phyloP scores from a whole-genome alignment of 2,329 filamentous ascomycete species.

The Monilinia polystroma region DNA sequence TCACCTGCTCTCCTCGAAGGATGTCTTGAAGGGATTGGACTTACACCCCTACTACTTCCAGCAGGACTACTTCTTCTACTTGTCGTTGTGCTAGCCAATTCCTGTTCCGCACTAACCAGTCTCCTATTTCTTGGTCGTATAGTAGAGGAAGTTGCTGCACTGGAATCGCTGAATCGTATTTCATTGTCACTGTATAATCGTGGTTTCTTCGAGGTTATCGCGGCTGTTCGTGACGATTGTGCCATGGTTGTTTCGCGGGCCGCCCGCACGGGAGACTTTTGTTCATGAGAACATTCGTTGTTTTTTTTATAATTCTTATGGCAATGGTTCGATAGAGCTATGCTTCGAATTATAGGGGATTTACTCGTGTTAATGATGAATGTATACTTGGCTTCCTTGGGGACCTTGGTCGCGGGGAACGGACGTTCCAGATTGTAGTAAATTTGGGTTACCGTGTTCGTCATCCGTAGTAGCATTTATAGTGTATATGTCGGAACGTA shows the following conservation, averaged over 20 bases:
- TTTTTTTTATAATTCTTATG: slow-evolving; percentile 9
- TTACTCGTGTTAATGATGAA: slow-evolving; percentile 11
- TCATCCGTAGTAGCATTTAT: slow-evolving; percentile 23
- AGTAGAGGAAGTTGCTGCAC: slow-evolving; percentile 25
- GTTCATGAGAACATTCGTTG: slow-evolving; percentile 31
- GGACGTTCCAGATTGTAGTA: slow-evolving; percentile 21
- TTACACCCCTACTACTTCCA: slow-evolving; percentile 47
- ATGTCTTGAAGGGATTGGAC: slow-evolving; percentile 50
- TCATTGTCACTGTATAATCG: slow-evolving; percentile 22
- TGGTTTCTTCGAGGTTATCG: slow-evolving; percentile 24
- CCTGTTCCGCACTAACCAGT: slow-evolving; percentile 37
- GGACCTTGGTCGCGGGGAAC: slow-evolving; percentile 19
- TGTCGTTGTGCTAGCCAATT: slow-evolving; percentile 36
- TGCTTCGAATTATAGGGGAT: not conserved
- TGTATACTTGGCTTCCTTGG: slow-evolving; percentile 14
- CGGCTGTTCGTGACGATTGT: slow-evolving; percentile 28
- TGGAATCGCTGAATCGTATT: slow-evolving; percentile 13
- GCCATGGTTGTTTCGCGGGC: slow-evolving; percentile 29
- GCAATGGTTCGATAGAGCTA: slow-evolving; percentile 10
- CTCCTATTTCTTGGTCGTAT: slow-evolving; percentile 38
- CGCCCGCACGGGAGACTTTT: slow-evolving; percentile 30
- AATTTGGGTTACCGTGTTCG: slow-evolving; percentile 24
- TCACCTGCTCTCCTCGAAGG: slow-evolving; percentile 30
- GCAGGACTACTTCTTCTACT: slow-evolving; percentile 39
- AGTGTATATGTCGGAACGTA: slow-evolving; percentile 16